phyloP scores from a whole-genome alignment of 495 filamentous ascomycete species.

The Trichodelitschia bisporula region DNA sequence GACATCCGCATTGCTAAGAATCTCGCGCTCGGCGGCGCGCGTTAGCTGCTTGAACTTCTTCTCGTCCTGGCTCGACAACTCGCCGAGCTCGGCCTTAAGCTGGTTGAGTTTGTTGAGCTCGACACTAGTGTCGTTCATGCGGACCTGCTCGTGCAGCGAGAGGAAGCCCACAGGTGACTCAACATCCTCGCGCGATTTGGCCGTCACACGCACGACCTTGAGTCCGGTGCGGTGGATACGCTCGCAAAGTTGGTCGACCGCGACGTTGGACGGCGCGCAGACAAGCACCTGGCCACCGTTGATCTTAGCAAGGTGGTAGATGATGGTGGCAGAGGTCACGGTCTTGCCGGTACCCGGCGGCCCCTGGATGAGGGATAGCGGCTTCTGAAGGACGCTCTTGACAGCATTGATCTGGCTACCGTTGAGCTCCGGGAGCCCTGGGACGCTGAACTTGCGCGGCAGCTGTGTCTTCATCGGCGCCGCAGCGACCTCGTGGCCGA shows the following conservation, averaged over 20 bases:
- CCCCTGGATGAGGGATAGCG: slow-evolving; percentile 86
- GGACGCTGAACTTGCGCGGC: slow-evolving; percentile 91
- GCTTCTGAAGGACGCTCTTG: slow-evolving; percentile 81
- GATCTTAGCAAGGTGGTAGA: slow-evolving; percentile 89
- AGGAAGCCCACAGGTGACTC: slow-evolving; percentile 90
- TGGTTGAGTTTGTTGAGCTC: slow-evolving; percentile 79
- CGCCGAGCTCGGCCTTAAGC: slow-evolving; percentile 75
- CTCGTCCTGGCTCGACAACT: slow-evolving; percentile 87
- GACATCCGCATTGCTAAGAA: slow-evolving; percentile 85
- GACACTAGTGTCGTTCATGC: slow-evolving; percentile 86
- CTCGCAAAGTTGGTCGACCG: slow-evolving; percentile 95
- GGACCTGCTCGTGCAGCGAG: slow-evolving; percentile 88
- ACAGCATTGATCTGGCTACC: slow-evolving; percentile 90
- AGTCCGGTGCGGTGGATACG: slow-evolving; percentile 85
- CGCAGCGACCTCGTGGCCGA: slow-evolving; percentile 88
- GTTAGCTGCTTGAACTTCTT: slow-evolving; percentile 95
- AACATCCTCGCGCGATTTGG: slow-evolving; percentile 94
- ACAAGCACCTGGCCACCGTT: slow-evolving; percentile 89
- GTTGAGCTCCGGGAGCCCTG: slow-evolving; percentile 87
- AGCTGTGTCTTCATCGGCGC: slow-evolving; percentile 92
- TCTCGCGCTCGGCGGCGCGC: slow-evolving; percentile 81
- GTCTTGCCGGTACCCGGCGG: slow-evolving; percentile 97
- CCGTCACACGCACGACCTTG: slow-evolving; percentile 93
- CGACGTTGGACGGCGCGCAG: slow-evolving; percentile 95
- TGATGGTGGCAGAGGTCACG: slow-evolving; percentile 96